Percentiles rank a stretch among this genome's conserved stretches.
These are phyloP conservation scores for Mortierella antarctica DNA, from an alignment of 192 early-diverging fungal genomes.

Conservation along the genomic window DNA sequence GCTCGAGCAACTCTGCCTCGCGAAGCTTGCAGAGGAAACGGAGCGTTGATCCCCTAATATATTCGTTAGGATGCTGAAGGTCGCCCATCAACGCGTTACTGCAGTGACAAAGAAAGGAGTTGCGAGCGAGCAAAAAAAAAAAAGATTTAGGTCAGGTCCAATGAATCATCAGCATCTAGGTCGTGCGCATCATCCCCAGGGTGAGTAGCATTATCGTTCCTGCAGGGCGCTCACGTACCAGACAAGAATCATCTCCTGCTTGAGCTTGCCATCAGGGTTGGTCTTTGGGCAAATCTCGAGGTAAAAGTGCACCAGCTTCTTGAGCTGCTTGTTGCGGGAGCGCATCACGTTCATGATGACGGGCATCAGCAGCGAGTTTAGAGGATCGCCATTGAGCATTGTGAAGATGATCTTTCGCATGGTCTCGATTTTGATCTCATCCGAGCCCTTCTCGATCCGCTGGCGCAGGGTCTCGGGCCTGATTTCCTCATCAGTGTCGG, in stretches of 20 bases:
- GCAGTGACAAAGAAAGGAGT: background rate
- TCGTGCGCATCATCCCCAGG: background rate
- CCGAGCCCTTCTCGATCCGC: constrained; percentile 91
- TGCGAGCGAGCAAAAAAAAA: no score
- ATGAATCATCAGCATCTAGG: no score
- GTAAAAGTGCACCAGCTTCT: constrained; percentile 97
- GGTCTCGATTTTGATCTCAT: constrained; percentile 92
- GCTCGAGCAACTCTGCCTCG: constrained; percentile 95
- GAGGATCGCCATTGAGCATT: constrained; percentile 94
- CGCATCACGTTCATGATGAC: constrained; percentile 99
- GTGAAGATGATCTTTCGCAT: constrained; percentile 93
- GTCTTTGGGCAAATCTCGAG: constrained; percentile 98
- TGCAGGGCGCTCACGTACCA: constrained; percentile 64
- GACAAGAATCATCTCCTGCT: constrained; percentile 95
- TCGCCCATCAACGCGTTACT: constrained; percentile 96
- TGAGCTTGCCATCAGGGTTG: constrained; percentile 90
- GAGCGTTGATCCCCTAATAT: constrained; percentile 92
- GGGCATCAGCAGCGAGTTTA: constrained; percentile 92
- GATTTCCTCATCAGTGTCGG: constrained; percentile 73
- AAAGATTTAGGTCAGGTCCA: no score
- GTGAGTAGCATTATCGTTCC: background rate
- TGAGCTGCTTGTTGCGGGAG: constrained; percentile 94
- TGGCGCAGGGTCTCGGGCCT: constrained; percentile 77
- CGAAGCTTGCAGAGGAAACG: constrained; percentile 95
- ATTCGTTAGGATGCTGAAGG: constrained; percentile 98